Conservation (phyloP, 2,329 filamentous ascomycete genomes). For the Pseudopithomyces maydicus region DNA sequence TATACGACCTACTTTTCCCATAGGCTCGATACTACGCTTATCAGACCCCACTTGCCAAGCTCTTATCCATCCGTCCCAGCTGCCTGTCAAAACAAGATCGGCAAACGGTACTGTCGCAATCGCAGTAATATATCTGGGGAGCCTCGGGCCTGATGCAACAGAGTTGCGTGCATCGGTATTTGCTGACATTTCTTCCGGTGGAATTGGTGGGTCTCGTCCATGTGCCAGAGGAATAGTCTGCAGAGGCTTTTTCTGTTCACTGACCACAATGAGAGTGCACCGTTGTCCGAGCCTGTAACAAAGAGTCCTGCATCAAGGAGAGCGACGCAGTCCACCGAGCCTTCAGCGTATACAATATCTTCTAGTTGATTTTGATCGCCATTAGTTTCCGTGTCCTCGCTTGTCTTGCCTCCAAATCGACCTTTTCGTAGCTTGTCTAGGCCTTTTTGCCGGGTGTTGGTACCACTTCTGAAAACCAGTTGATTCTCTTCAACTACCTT, state of each 20-base stretch:
- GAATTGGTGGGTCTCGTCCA: constrained; percentile 76
- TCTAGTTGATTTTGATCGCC: constrained; percentile 47
- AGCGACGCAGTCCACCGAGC: constrained; percentile 88
- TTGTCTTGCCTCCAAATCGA: constrained; percentile 38
- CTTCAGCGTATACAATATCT: constrained; percentile 65
- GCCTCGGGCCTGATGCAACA: constrained; percentile 57
- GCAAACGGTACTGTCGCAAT: constrained; percentile 85
- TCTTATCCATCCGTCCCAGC: constrained; percentile 89
- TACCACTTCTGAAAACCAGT: constrained; percentile 89
- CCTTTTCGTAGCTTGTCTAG: constrained; percentile 42
- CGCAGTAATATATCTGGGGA: constrained; percentile 87
- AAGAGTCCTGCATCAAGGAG: constrained; percentile 89
- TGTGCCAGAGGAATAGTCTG: constrained; percentile 81
- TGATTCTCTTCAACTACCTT: constrained; percentile 96
- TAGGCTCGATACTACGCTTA: constrained; percentile 74
- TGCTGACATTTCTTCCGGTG: constrained; percentile 73
- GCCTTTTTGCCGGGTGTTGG: constrained; percentile 49
- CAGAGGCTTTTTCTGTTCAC: constrained; percentile 90
- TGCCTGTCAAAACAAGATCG: constrained; percentile 86
- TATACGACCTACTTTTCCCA: constrained; percentile 67
- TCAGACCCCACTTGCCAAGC: constrained; percentile 79
- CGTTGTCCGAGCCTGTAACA: constrained; percentile 92
- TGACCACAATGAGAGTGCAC: constrained; percentile 84
- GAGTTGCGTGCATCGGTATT: constrained; percentile 60
- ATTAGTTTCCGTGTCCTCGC: constrained; percentile 57